These are phyloP conservation scores for Melastoma malabathricum DNA, from an alignment of 345 rosid genomes.

Conservation along the genomic window DNA sequence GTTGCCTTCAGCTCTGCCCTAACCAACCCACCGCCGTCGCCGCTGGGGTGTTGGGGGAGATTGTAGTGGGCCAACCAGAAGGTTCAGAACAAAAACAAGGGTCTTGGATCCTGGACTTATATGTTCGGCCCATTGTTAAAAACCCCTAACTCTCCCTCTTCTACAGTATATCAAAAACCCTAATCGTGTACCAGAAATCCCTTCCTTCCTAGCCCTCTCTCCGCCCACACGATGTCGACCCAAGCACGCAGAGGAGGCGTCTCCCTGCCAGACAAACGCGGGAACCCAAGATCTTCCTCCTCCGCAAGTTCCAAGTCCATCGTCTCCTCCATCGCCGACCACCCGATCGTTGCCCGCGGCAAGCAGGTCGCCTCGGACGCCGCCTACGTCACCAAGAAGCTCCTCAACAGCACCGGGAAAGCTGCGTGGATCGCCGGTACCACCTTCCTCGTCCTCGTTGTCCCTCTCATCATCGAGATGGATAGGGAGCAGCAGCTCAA, in stretches of 20 bases:
- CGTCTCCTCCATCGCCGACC: constrained; percentile 25
- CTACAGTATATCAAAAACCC: no score
- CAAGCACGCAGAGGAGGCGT: constrained; percentile 37
- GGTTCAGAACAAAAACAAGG: no score
- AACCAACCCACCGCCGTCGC: no score
- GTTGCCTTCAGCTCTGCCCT: no score
- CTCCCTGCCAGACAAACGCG: constrained; percentile 28
- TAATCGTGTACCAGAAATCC: not conserved
- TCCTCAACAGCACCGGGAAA: constrained; percentile 69
- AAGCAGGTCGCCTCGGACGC: constrained; percentile 45
- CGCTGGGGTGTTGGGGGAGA: no score
- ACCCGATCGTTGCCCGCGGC: constrained; percentile 33
- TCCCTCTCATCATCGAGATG: constrained; percentile 56
- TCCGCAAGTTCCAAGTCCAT: constrained; percentile 19
- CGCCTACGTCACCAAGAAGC: constrained; percentile 52
- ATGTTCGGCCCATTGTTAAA: no score
- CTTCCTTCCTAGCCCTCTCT: not conserved
- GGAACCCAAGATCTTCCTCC: constrained; percentile 5
- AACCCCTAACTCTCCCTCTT: no score
- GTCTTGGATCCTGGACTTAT: no score
- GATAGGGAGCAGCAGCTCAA: constrained; percentile 52
- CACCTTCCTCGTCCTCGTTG: constrained; percentile 47
- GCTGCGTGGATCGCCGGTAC: constrained; percentile 85
- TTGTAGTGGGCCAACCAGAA: no score
- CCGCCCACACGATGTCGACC: constrained; percentile 24